Evolutionary conservation across 176 grass and related monocot genomes (phyloP), one percentile per base, ranked within the genome.

Genomic region (Zea luxurians): DNA sequence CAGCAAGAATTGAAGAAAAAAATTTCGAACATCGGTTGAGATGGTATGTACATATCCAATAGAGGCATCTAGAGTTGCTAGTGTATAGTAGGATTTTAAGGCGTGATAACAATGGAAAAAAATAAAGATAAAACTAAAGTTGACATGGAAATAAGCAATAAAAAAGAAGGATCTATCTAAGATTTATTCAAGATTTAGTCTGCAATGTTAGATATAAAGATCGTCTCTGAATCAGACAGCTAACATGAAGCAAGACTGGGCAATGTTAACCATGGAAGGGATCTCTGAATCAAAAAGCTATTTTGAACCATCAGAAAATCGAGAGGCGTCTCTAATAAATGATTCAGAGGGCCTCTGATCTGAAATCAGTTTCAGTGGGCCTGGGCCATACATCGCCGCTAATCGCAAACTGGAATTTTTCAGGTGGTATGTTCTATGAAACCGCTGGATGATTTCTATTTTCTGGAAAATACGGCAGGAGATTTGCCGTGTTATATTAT

Each of bases 251-350:
- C 13, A 10, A 68, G 40, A 27, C 12, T 11, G 10, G 45, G n/a
- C 20, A 21, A 48, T 36, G 76, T 43, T 68, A 68, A 42, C 38
- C 49, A 45, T 68, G 48, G 37, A 12, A 67, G 8, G 48, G 52
- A 18, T 79, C 7, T 69, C 18, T 68, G 13, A 68, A 58, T 52
- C 8, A 57, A 11, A 52, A 66, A 5, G 16, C 61, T 52, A 78
- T 53, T 68, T 20, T 58, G 13, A 79, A 79, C 48, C 37, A 79
- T 42, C 49, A 68, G 37, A 79, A 79, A 64, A 12, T 21, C 13
- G 17, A 66, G 10, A 67, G 66, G 76, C 36, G 42, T 57, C n/a
- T 15, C 52, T 35, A 46, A 27, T 27, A 67, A 44, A 44, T 44
- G 40, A 3, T 17, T 44, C 13, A 48, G 27, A 27, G 27, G 1